Evolutionary conservation across 2,329 filamentous ascomycete species (phyloP), one percentile per base, ranked within the genome.

Genomic region (Aspergillus amoenus): DNA sequence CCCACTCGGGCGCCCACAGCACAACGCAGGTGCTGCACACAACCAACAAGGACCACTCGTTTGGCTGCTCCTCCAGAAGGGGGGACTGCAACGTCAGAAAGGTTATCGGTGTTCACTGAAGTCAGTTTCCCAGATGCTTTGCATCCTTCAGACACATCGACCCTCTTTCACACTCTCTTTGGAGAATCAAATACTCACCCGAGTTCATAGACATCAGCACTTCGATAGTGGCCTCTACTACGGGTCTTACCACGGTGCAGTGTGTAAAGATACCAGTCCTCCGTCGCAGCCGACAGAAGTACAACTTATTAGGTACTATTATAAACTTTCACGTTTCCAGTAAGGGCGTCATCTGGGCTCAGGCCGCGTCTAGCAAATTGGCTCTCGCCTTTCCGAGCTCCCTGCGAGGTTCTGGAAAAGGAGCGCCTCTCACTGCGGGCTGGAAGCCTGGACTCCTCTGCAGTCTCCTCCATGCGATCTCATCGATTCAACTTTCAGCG

Each of bases 1-100:
- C 58, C 64, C 64, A 63, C 63, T 58, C 43, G 52, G 44, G 44
- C 64, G 59, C 52, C 63, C 60, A 64, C 61, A 51, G 52, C 58
- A 61, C 57, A 59, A 56, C 56, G 57, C 56, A 58, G 58, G 58
- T 64, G 57, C 56, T 61, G 60, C 57, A 56, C 58, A 39, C 30
- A 22, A 42, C 39, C 41, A 57, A 60, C 58, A 62, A 51, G 52
- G 58, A 54, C 51, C 51, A 59, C 46, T 60, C 40, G 48, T 58
- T 57, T 57, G 30, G n/a, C 52, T 54, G 51, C 51, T 32, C 51
- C 43, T 17, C 51, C 41, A 39, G 41, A 53, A 13, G n/a, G 32
- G 42, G 50, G 51, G 15, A 11, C 51, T 53, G 51, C 51, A 47
- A 53, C 51, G 43, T 53, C 51, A 47, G 43, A 47, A 53, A 46